Conservation (phyloP, 345 rosid genomes). For the Brassica incana region DNA sequence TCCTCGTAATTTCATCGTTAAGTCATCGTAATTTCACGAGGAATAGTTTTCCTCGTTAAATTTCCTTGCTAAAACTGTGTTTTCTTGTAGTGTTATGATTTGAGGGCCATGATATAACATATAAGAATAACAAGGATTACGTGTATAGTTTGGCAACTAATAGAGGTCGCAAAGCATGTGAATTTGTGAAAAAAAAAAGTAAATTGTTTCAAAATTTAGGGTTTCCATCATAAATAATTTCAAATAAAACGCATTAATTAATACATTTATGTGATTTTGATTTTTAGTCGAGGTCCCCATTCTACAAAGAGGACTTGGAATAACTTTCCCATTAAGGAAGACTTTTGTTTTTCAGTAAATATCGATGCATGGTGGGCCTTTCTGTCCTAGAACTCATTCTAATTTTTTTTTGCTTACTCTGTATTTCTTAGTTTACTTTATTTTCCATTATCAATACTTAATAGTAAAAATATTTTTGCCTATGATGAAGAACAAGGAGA, state of each 20-base stretch:
- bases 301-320: constrained; percentile 29
- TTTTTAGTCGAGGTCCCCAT: constrained; percentile 20
- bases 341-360: neutral
- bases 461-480: neutral
- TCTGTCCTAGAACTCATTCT: constrained; percentile 20
- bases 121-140: constrained; percentile 5
- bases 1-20: too few relatives aligned
- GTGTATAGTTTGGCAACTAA: neutral
- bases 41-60: too few relatives aligned
- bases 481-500: neutral
- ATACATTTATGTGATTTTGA: neutral
- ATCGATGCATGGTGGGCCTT: constrained; percentile 16
- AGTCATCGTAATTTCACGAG: too few relatives aligned
- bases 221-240: neutral
- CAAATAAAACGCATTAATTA: neutral
- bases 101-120: neutral
- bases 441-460: neutral
- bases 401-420: neutral
- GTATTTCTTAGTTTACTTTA: neutral
- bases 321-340: constrained; percentile 39
- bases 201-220: neutral
- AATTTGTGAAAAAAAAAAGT: neutral
- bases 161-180: neutral
- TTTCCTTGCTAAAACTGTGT: too few relatives aligned
- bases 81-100: too few relatives aligned